Evolutionary conservation across 2,329 filamentous ascomycete genomes (phyloP).

Genomic region (Trichoderma sp.): DNA sequence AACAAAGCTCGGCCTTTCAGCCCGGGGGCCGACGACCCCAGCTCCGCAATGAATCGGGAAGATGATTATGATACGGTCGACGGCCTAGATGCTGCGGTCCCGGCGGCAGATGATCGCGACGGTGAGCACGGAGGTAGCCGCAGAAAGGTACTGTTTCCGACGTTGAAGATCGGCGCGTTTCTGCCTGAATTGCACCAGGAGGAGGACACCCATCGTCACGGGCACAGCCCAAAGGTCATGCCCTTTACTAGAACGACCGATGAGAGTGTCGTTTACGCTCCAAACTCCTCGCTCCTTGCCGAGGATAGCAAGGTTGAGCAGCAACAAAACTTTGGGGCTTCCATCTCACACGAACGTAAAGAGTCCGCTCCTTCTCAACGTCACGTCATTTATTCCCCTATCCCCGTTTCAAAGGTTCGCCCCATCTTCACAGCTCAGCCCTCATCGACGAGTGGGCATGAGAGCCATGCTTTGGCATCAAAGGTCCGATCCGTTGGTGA

Average conservation of each 20-base stretch:
- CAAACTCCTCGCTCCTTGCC: background rate
- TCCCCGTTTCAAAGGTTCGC: slow-evolving; percentile 31
- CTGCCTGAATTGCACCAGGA: background rate
- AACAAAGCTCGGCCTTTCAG: slow-evolving; percentile 33
- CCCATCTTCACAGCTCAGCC: slow-evolving; percentile 25
- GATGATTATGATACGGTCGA: background rate
- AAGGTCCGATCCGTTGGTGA: slow-evolving; percentile 25
- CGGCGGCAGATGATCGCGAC: background rate
- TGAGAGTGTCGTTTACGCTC: background rate
- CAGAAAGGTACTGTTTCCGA: background rate
- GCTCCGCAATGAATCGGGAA: background rate
- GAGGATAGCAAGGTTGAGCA: background rate
- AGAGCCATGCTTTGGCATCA: slow-evolving; percentile 23
- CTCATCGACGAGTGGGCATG: background rate
- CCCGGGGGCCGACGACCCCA: slow-evolving; percentile 2
- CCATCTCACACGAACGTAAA: background rate
- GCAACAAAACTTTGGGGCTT: background rate
- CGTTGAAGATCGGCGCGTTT: slow-evolving; percentile 26
- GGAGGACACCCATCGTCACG: background rate
- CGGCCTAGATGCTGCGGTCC: background rate
- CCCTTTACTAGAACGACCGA: slow-evolving; percentile 8
- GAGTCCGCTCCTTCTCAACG: slow-evolving; percentile 3
- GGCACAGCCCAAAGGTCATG: slow-evolving; percentile 16
- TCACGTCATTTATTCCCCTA: slow-evolving; percentile 27
- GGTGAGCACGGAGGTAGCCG: background rate